Percentiles rank a stretch among this genome's conserved stretches.
Evolutionary conservation across 2,329 filamentous ascomycete species (phyloP).

Genomic region (Stagonosporopsis rhizophila): DNA sequence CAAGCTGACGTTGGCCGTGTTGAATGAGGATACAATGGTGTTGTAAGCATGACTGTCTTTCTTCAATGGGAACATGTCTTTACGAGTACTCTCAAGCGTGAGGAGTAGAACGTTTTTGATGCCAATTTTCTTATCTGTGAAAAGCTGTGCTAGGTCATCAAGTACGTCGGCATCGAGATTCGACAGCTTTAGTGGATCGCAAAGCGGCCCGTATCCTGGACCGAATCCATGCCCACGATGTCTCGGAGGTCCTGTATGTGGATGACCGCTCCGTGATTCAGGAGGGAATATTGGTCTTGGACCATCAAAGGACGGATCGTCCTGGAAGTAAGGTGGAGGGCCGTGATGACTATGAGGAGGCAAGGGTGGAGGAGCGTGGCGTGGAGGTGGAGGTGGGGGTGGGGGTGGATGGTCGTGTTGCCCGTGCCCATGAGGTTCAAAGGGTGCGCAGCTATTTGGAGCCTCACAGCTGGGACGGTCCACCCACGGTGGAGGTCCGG

Average conservation of each 20-base stretch:
- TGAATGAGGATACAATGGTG: slow-evolving; percentile 19
- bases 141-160: not conserved
- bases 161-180: slow-evolving; percentile 21
- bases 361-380: not conserved
- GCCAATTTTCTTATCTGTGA: slow-evolving; percentile 15
- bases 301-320: not conserved
- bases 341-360: not conserved
- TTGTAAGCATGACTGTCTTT: slow-evolving; percentile 23
- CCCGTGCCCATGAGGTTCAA: not conserved
- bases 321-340: not conserved
- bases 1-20: slow-evolving; percentile 8
- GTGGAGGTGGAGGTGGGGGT: not conserved
- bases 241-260: not conserved
- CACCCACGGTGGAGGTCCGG: slow-evolving; percentile 21
- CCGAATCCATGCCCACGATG: slow-evolving; percentile 7
- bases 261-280: not conserved
- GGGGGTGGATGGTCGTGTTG: not conserved
- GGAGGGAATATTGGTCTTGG: not conserved
- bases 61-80: slow-evolving; percentile 26
- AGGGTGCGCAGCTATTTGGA: slow-evolving; percentile 1
- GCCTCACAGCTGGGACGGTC: slow-evolving; percentile 10
- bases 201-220: slow-evolving; percentile 10
- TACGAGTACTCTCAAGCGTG: slow-evolving; percentile 27
- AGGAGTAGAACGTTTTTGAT: slow-evolving; percentile 26
- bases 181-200: slow-evolving; percentile 23